Evolutionary conservation across 2,329 filamentous ascomycete genomes (phyloP).

Genomic region (Cladosporium austrohemisphaericum): DNA sequence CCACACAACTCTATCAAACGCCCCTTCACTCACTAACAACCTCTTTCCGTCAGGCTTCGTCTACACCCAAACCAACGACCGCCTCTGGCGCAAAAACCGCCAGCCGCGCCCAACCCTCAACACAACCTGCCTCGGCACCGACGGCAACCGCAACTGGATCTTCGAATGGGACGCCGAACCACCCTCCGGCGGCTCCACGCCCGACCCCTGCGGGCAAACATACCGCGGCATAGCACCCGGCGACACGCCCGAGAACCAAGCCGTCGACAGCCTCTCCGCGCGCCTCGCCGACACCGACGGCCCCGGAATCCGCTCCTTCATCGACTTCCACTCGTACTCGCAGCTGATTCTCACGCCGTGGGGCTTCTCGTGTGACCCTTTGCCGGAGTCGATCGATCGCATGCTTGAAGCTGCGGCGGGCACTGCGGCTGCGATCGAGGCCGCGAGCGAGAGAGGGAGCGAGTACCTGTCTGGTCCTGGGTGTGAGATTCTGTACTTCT

Average conservation of each 20-base stretch:
- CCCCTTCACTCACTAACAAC: slow-evolving; percentile 7
- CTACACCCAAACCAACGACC: slow-evolving; percentile 54
- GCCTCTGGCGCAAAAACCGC: slow-evolving; percentile 62
- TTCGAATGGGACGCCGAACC: slow-evolving; percentile 46
- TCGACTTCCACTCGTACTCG: slow-evolving; percentile 63
- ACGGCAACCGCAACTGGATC: slow-evolving; percentile 59
- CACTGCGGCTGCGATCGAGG: slow-evolving; percentile 52
- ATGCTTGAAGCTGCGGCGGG: slow-evolving; percentile 50
- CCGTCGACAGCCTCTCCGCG: slow-evolving; percentile 45
- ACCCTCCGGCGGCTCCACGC: slow-evolving; percentile 45
- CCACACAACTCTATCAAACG: slow-evolving; percentile 19
- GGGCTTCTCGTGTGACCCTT: slow-evolving; percentile 54
- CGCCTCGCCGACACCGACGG: slow-evolving; percentile 39
- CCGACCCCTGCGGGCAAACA: slow-evolving; percentile 49
- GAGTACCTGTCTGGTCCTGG: slow-evolving; percentile 44
- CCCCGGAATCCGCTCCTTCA: slow-evolving; percentile 57
- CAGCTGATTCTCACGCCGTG: slow-evolving; percentile 58
- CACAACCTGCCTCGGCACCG: slow-evolving; percentile 44
- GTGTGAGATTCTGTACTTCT: slow-evolving; percentile 60
- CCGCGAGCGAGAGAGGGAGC: slow-evolving; percentile 46
- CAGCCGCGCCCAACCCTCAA: slow-evolving; percentile 37
- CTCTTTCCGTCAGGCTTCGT: slow-evolving; percentile 48
- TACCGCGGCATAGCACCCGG: slow-evolving; percentile 39
- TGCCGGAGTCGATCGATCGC: slow-evolving; percentile 44
- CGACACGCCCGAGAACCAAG: slow-evolving; percentile 52